Evolutionary conservation across 176 grass and related monocot species (phyloP), one percentile per base, ranked within the genome.

Genomic region (Calamus simplicifolius): DNA sequence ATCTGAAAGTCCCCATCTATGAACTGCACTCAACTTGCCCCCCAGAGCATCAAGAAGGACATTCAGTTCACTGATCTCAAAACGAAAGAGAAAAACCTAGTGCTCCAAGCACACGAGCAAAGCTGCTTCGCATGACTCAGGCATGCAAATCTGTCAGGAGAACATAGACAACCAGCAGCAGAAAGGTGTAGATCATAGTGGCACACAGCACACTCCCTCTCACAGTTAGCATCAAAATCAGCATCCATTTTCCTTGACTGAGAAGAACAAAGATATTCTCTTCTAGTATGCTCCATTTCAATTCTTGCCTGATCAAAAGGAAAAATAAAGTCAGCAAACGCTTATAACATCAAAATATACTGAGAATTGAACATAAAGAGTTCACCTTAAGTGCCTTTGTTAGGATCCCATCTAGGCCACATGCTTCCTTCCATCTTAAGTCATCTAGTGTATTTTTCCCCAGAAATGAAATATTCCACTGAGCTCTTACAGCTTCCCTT

Each of bases 171-270:
- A 49, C 87, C 60, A 29, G 64, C 80, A 67, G 92, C 87, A 68
- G 92, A 91, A 59, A 97, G 84, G 77, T 91, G 75, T 51, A 97
- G 74, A 85, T 97, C 87, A 68, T 91, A 97, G 78, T 88, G 85
- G 73, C 92, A 97, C 27, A 97, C 70, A 16, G 66, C 69, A 79
- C 87, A 91, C 67, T 91, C 87, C 61, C 78, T 86, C 64, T 91
- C 92, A 57, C 70, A 60, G 12, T 68, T 51, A 52, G 75, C 78
- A 80, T 88, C 92, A 80, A 97, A 97, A 19, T 75, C 73, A 23
- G 78, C 17, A 74, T 82, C 83, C 87, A 91, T 84, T 84, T 91
- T 97, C 60, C 73, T 85, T 59, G 81, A 81, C 57, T 82, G 78
- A 73, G 72, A 75, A 56, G 64, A 73, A 57, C 81, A 78, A 51